These are phyloP conservation scores for Trichoderma erinaceum DNA, from an alignment of 495 filamentous ascomycete species.

Conservation along the genomic window DNA sequence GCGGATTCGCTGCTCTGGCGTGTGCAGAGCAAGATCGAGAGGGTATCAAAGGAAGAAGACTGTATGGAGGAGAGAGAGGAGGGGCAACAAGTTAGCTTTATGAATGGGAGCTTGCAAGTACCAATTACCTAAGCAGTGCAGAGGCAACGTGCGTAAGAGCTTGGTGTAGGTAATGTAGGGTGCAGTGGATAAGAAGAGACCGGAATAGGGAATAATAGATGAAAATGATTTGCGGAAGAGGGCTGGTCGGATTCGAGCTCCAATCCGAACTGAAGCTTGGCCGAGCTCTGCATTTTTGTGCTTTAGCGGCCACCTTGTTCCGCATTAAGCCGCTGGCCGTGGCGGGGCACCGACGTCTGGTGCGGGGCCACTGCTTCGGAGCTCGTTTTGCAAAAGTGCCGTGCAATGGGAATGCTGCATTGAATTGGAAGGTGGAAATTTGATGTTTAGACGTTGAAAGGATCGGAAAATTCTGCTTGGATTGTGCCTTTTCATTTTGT, in stretches of 20 bases:
- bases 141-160: too few species aligned
- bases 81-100: background rate
- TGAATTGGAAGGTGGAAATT: too few species aligned
- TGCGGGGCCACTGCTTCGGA: background rate
- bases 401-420: background rate
- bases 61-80: background rate
- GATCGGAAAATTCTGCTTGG: too few species aligned
- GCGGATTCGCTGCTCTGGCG: constrained; percentile 13
- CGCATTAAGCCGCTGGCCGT: constrained; percentile 5
- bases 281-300: background rate
- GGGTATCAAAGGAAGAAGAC: constrained; percentile 13
- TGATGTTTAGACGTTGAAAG: too few species aligned
- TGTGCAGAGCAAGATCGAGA: constrained; percentile 14
- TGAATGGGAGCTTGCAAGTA: background rate
- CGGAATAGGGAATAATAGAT: background rate
- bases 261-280: too few species aligned
- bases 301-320: background rate
- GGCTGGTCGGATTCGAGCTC: too few species aligned
- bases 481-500: too few species aligned
- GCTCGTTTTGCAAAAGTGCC: background rate
- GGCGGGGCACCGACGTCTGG: background rate
- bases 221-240: background rate
- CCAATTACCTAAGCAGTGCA: too few species aligned
- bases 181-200: background rate
- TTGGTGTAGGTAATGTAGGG: too few species aligned